Evolutionary conservation across 208 protist species (phyloP).

Genomic region (Naegleria gruberi): DNA sequence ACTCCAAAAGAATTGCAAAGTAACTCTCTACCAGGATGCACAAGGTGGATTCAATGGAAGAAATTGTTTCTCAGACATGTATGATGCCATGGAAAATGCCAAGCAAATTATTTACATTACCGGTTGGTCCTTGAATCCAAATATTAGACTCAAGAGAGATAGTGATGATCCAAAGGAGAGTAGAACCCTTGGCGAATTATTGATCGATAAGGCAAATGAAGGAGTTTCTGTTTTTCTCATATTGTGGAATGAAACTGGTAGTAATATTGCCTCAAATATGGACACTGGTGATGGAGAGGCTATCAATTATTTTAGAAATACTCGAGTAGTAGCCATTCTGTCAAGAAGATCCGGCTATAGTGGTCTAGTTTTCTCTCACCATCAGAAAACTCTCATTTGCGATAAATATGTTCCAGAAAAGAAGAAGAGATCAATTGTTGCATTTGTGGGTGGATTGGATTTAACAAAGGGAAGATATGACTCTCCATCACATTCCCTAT

Average conservation of each 20-base stretch:
- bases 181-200: conserved; percentile 33
- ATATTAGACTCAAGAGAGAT: conserved; percentile 20
- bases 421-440: not conserved
- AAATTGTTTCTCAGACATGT: conserved; percentile 25
- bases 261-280: conserved; percentile 13
- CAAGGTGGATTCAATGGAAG: conserved; percentile 7
- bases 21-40: not conserved
- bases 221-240: conserved; percentile 39
- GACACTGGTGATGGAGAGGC: conserved; percentile 34
- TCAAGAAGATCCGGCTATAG: not conserved
- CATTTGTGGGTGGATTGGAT: conserved; percentile 28
- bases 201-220: conserved; percentile 39
- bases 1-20: not conserved
- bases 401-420: not conserved
- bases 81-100: conserved; percentile 23
- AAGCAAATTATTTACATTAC: conserved; percentile 40
- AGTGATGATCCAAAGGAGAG: not conserved
- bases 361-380: not conserved
- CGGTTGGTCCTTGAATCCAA: conserved; percentile 34
- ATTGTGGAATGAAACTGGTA: conserved; percentile 37
- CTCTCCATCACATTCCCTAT: conserved; percentile 21
- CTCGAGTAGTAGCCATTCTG: not conserved
- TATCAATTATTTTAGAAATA: conserved; percentile 24
- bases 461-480: conserved; percentile 31
- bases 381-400: not conserved